Conservation (phyloP, 2,329 filamentous ascomycete species). For the Aureobasidium sp. region DNA sequence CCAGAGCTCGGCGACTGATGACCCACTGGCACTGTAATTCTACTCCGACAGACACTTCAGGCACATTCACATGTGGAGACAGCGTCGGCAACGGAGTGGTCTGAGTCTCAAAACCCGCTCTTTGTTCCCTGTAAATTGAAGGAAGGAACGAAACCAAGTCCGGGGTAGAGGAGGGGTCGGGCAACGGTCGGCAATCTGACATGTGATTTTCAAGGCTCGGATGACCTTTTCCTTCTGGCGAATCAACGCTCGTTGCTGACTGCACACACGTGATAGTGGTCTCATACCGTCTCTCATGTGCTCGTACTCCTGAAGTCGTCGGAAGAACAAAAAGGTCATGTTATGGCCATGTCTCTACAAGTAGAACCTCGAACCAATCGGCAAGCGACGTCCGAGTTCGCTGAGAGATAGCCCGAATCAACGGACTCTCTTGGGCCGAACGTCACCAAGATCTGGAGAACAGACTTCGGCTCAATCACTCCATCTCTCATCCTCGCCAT, state of each 20-base stretch:
- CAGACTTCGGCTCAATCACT: slow-evolving; percentile 14
- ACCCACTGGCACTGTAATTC: background rate
- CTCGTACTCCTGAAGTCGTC: background rate
- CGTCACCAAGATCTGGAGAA: slow-evolving; percentile 12
- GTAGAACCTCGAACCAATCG: background rate
- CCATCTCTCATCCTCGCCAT: slow-evolving; percentile 11
- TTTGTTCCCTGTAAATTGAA: background rate
- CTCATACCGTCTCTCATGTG: slow-evolving; percentile 9
- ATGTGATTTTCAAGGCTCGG: slow-evolving; percentile 4
- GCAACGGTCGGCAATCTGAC: background rate
- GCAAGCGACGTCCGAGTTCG: background rate
- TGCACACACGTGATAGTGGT: slow-evolving; percentile 9
- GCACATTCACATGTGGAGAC: background rate
- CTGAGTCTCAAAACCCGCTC: background rate
- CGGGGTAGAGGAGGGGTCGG: background rate
- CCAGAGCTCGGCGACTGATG: background rate
- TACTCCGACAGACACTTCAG: background rate
- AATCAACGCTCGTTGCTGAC: background rate
- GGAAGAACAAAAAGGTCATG: background rate
- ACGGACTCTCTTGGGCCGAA: slow-evolving; percentile 3
- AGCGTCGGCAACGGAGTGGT: background rate
- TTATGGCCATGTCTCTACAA: background rate
- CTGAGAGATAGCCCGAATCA: background rate
- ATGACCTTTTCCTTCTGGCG: slow-evolving; percentile 3
- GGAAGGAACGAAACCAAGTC: background rate